These are phyloP conservation scores for Heritiera fomes DNA, from an alignment of 345 rosid genomes.

Conservation along the genomic window DNA sequence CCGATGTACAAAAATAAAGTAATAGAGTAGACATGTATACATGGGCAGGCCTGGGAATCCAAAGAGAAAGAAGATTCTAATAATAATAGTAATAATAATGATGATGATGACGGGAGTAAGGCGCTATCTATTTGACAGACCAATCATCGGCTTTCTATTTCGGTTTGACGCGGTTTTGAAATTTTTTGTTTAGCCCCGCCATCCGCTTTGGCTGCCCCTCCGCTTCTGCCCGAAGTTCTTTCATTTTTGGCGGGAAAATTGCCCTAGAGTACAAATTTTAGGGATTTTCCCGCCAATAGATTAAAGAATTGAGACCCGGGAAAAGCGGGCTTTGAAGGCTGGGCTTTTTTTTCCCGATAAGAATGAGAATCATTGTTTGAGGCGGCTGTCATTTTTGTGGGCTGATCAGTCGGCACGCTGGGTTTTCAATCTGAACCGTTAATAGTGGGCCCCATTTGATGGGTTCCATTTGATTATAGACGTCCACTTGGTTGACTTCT, in stretches of 20 bases:
- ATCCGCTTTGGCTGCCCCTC: background rate
- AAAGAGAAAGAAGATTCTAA: conserved; percentile 5
- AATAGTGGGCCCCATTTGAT: background rate
- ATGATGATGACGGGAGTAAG: background rate
- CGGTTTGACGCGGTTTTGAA: conserved; percentile 34
- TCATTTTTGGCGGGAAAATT: conserved; percentile 35
- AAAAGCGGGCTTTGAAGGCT: conserved; percentile 28
- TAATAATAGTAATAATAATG: background rate
- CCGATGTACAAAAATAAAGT: no score
- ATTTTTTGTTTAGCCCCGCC: background rate
- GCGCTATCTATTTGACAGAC: background rate
- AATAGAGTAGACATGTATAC: no score
- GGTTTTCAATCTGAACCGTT: background rate
- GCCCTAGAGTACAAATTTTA: background rate
- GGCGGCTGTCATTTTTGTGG: background rate
- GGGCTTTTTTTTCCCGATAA: background rate
- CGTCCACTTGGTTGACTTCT: background rate
- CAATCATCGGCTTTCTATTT: conserved; percentile 31
- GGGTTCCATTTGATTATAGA: background rate
- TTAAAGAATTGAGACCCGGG: conserved; percentile 24
- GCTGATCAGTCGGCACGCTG: background rate
- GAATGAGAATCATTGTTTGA: background rate
- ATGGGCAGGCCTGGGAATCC: conserved; percentile 22
- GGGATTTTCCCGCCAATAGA: conserved; percentile 30
- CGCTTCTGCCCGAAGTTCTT: conserved; percentile 31